phyloP scores from a whole-genome alignment of 1,139 yeast species.

The Blastobotrys persicus region DNA sequence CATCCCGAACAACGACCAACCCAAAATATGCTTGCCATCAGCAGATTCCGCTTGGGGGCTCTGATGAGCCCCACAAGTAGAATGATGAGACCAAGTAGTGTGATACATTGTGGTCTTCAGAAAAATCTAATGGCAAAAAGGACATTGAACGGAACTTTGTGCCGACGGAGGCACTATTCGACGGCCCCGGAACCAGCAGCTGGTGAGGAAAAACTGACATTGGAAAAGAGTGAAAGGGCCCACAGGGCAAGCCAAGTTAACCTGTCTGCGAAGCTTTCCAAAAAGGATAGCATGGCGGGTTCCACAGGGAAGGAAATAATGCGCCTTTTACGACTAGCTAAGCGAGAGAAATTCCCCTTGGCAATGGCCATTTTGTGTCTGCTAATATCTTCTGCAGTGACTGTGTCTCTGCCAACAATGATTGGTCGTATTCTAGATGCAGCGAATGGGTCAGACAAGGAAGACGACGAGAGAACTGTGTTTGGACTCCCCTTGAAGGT shows the following conservation, averaged over 20 bases:
- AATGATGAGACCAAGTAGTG: not conserved
- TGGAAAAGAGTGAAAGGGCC: constrained; percentile 33
- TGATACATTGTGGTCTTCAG: not conserved
- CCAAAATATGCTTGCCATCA: not conserved
- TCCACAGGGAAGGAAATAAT: constrained; percentile 48
- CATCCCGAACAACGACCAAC: not conserved
- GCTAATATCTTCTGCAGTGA: constrained; percentile 55
- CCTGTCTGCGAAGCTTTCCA: constrained; percentile 34
- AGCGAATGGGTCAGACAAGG: constrained; percentile 41
- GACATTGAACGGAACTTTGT: not conserved
- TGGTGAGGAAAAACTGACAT: constrained; percentile 5
- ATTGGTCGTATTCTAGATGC: constrained; percentile 77
- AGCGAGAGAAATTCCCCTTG: constrained; percentile 51
- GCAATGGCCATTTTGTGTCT: constrained; percentile 60
- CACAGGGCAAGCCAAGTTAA: constrained; percentile 36
- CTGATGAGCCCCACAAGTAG: not conserved
- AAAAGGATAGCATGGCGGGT: constrained; percentile 21
- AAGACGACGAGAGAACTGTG: constrained; percentile 38
- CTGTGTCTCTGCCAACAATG: constrained; percentile 72
- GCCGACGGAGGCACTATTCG: not conserved
- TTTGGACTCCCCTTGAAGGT: constrained; percentile 49
- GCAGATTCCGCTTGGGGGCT: not conserved
- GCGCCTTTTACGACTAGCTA: constrained; percentile 50
- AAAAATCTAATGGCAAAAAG: not conserved
- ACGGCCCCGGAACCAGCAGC: not conserved